These are phyloP conservation scores for Cinchona pubescens DNA, from an alignment of 257 asterid genomes.

Conservation along the genomic window DNA sequence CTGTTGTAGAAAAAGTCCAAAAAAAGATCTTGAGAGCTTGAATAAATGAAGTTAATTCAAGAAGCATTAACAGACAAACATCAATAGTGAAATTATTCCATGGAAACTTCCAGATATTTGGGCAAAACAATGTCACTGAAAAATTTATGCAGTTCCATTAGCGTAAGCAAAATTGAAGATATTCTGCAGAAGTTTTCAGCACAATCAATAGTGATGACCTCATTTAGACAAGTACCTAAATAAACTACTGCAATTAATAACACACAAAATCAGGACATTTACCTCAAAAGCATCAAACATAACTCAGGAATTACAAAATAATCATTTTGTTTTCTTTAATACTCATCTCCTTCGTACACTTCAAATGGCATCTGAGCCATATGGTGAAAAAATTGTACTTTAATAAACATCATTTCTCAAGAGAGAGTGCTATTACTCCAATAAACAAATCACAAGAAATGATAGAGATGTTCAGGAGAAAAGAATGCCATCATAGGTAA, in stretches of 20 bases:
- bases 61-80: background rate
- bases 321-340: too few species aligned
- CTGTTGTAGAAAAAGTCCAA: slow-evolving; percentile 42
- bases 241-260: background rate
- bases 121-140: too few species aligned
- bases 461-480: background rate
- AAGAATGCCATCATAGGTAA: background rate
- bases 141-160: background rate
- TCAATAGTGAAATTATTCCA: background rate
- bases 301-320: background rate
- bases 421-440: background rate
- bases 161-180: too few species aligned
- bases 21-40: background rate
- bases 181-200: background rate
- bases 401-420: background rate
- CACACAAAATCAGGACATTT: background rate
- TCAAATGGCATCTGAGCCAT: background rate
- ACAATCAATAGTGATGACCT: background rate
- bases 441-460: background rate
- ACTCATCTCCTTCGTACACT: background rate
- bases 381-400: background rate
- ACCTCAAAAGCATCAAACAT: background rate
- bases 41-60: background rate
- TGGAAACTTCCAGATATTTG: background rate
- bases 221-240: background rate